Evolutionary conservation across 2,329 filamentous ascomycete species (phyloP).

Genomic region (Huntiella savannae): DNA sequence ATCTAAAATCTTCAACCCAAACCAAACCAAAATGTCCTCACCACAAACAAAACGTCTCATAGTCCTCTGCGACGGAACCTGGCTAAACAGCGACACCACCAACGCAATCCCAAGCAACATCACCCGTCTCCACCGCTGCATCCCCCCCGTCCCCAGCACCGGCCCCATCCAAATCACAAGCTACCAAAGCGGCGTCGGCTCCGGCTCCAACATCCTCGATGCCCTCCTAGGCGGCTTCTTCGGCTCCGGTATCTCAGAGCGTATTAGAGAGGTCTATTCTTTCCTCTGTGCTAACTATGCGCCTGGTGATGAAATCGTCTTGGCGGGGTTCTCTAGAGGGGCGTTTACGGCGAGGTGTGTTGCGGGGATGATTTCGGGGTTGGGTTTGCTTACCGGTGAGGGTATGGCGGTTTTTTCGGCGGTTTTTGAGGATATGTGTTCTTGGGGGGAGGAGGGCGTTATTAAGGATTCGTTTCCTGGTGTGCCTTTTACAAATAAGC

Average conservation of each 20-base stretch:
- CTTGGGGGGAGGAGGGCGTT: constrained; percentile 28
- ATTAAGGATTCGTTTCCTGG: constrained; percentile 27
- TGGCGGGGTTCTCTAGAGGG: constrained; percentile 38
- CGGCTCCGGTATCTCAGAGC: constrained; percentile 34
- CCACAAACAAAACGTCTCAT: constrained; percentile 25
- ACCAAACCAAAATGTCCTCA: neutral
- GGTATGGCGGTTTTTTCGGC: constrained; percentile 35
- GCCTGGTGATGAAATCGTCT: constrained; percentile 35
- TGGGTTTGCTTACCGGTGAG: constrained; percentile 33
- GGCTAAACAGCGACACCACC: constrained; percentile 32
- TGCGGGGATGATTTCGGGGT: constrained; percentile 30
- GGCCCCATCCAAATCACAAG: constrained; percentile 37
- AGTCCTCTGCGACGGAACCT: constrained; percentile 34
- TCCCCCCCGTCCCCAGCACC: constrained; percentile 31
- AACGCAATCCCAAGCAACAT: constrained; percentile 39
- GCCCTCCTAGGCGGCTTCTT: constrained; percentile 34
- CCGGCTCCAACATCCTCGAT: constrained; percentile 29
- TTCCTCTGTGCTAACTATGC: constrained; percentile 44
- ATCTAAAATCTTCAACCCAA: too few species aligned
- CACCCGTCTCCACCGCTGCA: constrained; percentile 38
- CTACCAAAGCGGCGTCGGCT: constrained; percentile 43
- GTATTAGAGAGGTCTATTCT: constrained; percentile 40
- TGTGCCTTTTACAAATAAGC: constrained; percentile 29
- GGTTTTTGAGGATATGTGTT: constrained; percentile 37
- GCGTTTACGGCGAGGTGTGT: constrained; percentile 40